Evolutionary conservation across 441 rosid species (phyloP).

Genomic region (Aleurites moluccanus): DNA sequence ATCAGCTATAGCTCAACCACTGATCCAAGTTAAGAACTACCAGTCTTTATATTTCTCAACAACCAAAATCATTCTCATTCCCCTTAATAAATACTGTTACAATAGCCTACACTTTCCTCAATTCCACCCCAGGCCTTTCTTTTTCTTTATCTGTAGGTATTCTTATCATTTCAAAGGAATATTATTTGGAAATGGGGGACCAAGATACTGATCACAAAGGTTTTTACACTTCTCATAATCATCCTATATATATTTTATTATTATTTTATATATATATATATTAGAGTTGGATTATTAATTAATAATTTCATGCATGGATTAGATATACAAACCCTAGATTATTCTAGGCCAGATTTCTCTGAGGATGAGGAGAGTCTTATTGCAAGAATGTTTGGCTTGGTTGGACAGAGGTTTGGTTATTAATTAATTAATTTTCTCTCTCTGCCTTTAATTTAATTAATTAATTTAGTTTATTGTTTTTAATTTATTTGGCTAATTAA

Average conservation of each 20-base stretch:
- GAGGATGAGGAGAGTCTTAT: conserved; percentile 46
- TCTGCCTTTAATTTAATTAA: too few species aligned
- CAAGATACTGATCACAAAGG: too few species aligned
- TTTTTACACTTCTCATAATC: too few species aligned
- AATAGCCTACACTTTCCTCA: neutral
- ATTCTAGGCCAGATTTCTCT: conserved; percentile 31
- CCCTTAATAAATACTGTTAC: neutral
- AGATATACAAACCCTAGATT: conserved; percentile 18
- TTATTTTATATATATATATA: too few species aligned
- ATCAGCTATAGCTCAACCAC: neutral
- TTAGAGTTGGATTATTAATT: neutral
- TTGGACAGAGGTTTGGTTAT: conserved; percentile 38
- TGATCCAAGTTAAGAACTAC: neutral
- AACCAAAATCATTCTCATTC: neutral
- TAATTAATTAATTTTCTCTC: too few species aligned
- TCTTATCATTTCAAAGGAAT: too few species aligned
- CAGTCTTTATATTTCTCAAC: neutral
- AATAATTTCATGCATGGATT: neutral
- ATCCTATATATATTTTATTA: too few species aligned
- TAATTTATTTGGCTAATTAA: too few species aligned
- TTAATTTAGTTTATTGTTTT: too few species aligned
- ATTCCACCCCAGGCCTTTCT: neutral
- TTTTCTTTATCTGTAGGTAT: neutral
- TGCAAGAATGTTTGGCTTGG: conserved; percentile 44
- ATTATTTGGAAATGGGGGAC: too few species aligned